These are phyloP conservation scores for Friedmanniomyces simplex DNA, from an alignment of 495 filamentous ascomycete genomes.

Conservation along the genomic window DNA sequence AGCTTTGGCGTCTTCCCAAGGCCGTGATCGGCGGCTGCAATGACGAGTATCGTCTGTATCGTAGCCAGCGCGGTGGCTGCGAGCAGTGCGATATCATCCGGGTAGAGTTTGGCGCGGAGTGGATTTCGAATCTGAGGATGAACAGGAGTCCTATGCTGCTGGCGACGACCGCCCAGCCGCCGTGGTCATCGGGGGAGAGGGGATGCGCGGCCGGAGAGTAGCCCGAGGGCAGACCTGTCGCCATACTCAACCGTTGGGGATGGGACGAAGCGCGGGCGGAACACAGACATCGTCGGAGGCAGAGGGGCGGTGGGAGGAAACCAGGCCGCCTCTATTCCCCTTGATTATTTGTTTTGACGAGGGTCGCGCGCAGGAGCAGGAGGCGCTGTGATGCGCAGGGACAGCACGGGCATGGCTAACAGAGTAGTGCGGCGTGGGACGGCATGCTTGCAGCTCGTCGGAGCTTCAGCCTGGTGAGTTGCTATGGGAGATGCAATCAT, in stretches of 20 bases:
- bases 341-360: no score
- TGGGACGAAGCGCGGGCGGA: no score
- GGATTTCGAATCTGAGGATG: constrained; percentile 4
- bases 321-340: neutral
- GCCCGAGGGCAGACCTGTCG: constrained; percentile 2
- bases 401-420: no score
- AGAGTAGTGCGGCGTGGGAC: neutral
- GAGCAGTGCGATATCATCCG: constrained; percentile 1
- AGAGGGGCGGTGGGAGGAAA: neutral
- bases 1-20: neutral
- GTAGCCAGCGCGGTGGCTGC: constrained; percentile 4
- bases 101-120: neutral
- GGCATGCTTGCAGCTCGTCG: neutral
- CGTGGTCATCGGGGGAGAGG: constrained; percentile 1
- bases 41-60: neutral
- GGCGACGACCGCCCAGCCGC: constrained; percentile 6
- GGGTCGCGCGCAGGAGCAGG: no score
- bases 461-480: no score
- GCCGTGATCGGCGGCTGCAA: neutral
- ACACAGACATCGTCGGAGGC: neutral
- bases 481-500: no score
- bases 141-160: constrained; percentile 1
- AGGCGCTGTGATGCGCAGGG: no score
- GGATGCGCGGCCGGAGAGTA: neutral
- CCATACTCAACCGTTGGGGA: neutral